These are phyloP conservation scores for Colletotrichum lini DNA, from an alignment of 2,329 filamentous ascomycete species.

Conservation along the genomic window DNA sequence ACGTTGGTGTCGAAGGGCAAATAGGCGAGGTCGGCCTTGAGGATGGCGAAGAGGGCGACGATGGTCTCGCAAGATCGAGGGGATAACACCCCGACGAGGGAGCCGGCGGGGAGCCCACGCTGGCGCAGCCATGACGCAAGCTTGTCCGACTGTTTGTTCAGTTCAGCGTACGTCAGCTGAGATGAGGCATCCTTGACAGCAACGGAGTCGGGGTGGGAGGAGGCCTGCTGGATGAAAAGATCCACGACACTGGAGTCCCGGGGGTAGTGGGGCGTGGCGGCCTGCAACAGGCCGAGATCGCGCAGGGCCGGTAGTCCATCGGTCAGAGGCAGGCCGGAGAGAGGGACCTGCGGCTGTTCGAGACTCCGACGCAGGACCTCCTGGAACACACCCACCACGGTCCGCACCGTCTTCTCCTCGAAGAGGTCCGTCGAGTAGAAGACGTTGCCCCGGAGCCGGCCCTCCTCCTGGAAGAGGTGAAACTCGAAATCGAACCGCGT, in stretches of 20 bases:
- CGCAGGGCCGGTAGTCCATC: constrained; percentile 28
- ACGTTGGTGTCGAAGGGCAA: constrained; percentile 42
- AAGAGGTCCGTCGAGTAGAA: constrained; percentile 42
- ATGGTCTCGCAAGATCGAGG: constrained; percentile 45
- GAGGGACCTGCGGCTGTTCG: not conserved
- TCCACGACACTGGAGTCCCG: constrained; percentile 45
- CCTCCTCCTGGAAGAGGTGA: constrained; percentile 44
- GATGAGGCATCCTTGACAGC: constrained; percentile 43
- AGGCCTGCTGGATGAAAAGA: constrained; percentile 44
- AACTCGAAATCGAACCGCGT: constrained; percentile 35
- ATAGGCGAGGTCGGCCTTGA: constrained; percentile 45
- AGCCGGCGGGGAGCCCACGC: constrained; percentile 24
- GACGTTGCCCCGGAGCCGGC: constrained; percentile 32
- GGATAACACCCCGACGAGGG: constrained; percentile 43
- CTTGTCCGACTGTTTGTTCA: constrained; percentile 43
- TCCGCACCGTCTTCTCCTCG: constrained; percentile 41
- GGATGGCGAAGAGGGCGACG: constrained; percentile 36
- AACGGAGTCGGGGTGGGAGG: constrained; percentile 17
- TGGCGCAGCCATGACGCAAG: constrained; percentile 44
- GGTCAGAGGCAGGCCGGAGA: constrained; percentile 1
- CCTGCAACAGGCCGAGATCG: constrained; percentile 34
- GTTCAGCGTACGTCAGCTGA: constrained; percentile 44
- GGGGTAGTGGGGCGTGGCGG: constrained; percentile 30
- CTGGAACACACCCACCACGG: constrained; percentile 40
- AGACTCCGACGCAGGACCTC: constrained; percentile 8